These are phyloP conservation scores for Termitomyces bulborhizus DNA, from an alignment of 768 basidiomycete species.

Conservation along the genomic window DNA sequence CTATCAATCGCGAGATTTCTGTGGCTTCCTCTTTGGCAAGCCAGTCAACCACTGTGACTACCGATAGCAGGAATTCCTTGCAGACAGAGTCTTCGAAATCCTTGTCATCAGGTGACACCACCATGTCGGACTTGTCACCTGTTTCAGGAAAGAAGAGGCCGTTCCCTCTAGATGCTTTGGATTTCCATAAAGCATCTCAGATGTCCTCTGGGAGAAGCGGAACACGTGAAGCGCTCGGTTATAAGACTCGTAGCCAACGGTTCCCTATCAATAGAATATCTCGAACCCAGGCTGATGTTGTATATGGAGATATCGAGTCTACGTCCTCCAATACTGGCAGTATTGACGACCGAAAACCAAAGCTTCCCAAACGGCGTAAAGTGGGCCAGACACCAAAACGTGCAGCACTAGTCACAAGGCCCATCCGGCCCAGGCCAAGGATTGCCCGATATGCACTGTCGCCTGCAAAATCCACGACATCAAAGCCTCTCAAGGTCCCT, in stretches of 20 bases:
- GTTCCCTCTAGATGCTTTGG: constrained; percentile 19
- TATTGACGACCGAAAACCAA: constrained; percentile 15
- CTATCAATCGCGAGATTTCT: constrained; percentile 12
- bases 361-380: constrained; percentile 27
- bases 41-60: constrained; percentile 31
- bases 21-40: constrained; percentile 16
- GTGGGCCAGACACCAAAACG: constrained; percentile 16
- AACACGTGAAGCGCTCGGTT: not conserved
- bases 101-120: constrained; percentile 20
- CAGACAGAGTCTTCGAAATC: constrained; percentile 37
- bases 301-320: constrained; percentile 6
- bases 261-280: not conserved
- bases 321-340: constrained; percentile 14
- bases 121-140: constrained; percentile 29
- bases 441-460: constrained; percentile 9
- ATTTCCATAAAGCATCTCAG: constrained; percentile 16
- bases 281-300: not conserved
- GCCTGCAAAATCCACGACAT: constrained; percentile 1
- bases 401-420: constrained; percentile 7
- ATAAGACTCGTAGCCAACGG: not conserved
- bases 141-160: constrained; percentile 38
- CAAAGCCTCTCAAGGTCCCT: constrained; percentile 9
- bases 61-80: constrained; percentile 30
- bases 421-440: constrained; percentile 11
- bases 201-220: not conserved